A percentile compares a stretch with the other conserved stretches of the same genome.
These are phyloP conservation scores for Metschnikowia bowlesiae DNA, from an alignment of 805 yeast species.

Conservation along the genomic window DNA sequence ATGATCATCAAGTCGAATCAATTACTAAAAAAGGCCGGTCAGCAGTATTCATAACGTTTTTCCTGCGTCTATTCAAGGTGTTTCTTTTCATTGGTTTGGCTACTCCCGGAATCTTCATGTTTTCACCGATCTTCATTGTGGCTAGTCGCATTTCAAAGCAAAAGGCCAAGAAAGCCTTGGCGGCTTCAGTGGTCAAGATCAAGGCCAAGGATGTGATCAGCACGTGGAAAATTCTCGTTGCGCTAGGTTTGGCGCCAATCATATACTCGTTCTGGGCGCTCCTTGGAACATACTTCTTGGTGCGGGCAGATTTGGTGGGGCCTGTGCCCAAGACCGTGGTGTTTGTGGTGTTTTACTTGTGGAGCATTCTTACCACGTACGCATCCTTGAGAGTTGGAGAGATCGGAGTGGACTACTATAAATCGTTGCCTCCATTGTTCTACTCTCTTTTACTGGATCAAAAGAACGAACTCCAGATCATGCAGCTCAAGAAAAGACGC, in stretches of 20 bases:
- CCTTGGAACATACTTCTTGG: conserved; percentile 23
- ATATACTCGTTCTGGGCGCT: conserved; percentile 37
- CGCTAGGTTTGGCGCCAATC: conserved; percentile 37
- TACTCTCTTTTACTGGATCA: conserved; percentile 29
- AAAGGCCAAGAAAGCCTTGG: conserved; percentile 38
- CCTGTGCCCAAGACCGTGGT: conserved; percentile 16
- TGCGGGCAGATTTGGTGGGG: conserved; percentile 9
- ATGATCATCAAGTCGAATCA: conserved; percentile 39
- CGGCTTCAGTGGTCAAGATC: conserved; percentile 36
- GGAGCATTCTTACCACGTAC: conserved; percentile 38
- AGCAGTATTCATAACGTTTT: conserved; percentile 22
- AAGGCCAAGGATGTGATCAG: conserved; percentile 40
- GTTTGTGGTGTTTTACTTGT: conserved; percentile 29
- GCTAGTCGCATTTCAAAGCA: conserved; percentile 28
- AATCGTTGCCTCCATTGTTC: conserved; percentile 35
- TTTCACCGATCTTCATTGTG: conserved; percentile 38
- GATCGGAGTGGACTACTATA: conserved; percentile 39
- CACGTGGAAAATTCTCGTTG: conserved; percentile 42
- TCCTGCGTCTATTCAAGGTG: conserved; percentile 24
- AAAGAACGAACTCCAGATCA: conserved; percentile 28
- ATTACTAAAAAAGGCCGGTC: conserved; percentile 21
- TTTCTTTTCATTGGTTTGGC: conserved; percentile 29
- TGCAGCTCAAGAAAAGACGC: conserved; percentile 27
- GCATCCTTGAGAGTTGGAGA: conserved; percentile 41
- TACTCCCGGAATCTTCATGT: conserved; percentile 35